Conservation (phyloP, 805 yeast species). For the Tetrapisispora iriomotensis region DNA sequence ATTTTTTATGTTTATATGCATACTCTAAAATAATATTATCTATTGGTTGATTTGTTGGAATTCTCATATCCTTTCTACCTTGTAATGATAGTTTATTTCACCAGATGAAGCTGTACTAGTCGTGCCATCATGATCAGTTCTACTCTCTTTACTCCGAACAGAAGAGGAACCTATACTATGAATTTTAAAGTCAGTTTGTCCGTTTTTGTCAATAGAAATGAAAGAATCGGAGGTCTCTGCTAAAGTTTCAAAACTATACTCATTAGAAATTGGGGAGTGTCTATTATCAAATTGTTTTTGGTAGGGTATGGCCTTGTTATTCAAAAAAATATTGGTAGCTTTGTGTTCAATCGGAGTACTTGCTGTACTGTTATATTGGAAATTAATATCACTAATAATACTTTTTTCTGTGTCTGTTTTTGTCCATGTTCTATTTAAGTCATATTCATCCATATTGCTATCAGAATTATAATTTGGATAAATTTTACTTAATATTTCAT, state of each 20-base stretch:
- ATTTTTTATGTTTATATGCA: too few species aligned
- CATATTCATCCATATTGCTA: not conserved
- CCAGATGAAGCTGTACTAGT: not conserved
- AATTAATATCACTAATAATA: not conserved
- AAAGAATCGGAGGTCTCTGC: not conserved
- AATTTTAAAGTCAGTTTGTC: too few species aligned
- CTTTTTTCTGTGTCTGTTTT: not conserved
- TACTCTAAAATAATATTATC: too few species aligned
- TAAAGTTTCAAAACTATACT: not conserved
- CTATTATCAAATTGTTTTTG: not conserved
- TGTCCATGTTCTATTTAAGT: not conserved
- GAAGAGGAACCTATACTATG: too few species aligned
- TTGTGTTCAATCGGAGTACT: conserved; percentile 1
- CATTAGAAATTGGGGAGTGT: not conserved
- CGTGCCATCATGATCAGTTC: too few species aligned
- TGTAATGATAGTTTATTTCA: conserved; percentile 2
- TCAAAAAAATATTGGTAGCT: not conserved
- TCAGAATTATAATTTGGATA: not conserved
- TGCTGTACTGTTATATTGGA: not conserved
- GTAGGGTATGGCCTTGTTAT: not conserved
- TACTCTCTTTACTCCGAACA: not conserved
- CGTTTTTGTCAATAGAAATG: too few species aligned
- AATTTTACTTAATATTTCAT: conserved; percentile 12
- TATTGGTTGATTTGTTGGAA: not conserved
- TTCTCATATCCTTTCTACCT: conserved; percentile 1